These are phyloP conservation scores for Aureobasidium namibiae DNA, from an alignment of 2,329 filamentous ascomycete species.

Conservation along the genomic window DNA sequence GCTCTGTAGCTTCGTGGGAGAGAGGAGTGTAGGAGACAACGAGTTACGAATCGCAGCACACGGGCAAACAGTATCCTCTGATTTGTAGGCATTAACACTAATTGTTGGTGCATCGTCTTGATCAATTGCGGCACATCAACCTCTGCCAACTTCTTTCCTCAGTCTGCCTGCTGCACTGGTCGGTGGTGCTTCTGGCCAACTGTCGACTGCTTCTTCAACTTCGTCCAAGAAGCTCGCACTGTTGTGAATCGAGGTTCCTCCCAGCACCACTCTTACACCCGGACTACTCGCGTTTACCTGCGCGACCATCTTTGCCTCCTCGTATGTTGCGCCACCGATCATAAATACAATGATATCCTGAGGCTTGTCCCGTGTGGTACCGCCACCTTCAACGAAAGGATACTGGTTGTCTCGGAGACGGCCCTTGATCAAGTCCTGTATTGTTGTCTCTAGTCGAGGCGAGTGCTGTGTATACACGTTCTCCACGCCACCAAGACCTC, in stretches of 20 bases:
- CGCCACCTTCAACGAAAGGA: conserved; percentile 84
- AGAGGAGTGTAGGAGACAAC: no score
- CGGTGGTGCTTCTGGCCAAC: conserved; percentile 67
- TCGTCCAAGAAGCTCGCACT: conserved; percentile 82
- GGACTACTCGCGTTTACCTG: conserved; percentile 86
- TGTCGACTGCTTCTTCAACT: conserved; percentile 77
- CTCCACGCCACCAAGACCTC: conserved; percentile 87
- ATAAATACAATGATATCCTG: conserved; percentile 96
- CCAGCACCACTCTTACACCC: conserved; percentile 80
- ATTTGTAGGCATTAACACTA: background rate
- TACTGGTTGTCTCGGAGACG: conserved; percentile 78
- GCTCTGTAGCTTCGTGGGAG: no score
- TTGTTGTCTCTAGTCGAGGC: conserved; percentile 72
- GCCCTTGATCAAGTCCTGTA: conserved; percentile 91
- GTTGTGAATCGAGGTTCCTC: conserved; percentile 83
- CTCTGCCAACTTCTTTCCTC: conserved; percentile 50
- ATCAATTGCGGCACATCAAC: background rate
- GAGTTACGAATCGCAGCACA: no score
- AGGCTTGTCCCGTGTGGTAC: conserved; percentile 84
- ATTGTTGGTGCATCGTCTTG: background rate
- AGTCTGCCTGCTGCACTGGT: conserved; percentile 55
- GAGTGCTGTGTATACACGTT: conserved; percentile 99
- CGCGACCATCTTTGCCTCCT: conserved; percentile 95
- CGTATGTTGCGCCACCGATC: conserved; percentile 86
- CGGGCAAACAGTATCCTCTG: no score